A percentile compares a stretch with the other conserved stretches of the same genome.
phyloP scores from a whole-genome alignment of 768 basidiomycete genomes.

The Serendipita vermifera region DNA sequence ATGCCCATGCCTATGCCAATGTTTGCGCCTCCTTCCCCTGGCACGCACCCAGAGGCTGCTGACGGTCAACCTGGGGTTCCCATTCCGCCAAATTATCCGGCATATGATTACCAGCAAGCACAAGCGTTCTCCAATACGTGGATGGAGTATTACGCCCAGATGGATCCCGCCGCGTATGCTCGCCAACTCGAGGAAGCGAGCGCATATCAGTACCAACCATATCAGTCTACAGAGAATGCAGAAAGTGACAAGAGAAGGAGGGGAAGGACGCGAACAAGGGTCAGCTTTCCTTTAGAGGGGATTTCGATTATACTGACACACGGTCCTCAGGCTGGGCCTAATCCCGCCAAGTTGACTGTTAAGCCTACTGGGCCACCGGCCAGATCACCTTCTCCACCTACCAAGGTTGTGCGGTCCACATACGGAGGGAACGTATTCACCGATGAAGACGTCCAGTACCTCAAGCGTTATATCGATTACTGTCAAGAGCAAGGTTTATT shows the following conservation, averaged over 20 bases:
- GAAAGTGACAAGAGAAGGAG: not conserved
- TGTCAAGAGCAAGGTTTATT: slow-evolving; percentile 80
- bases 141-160: not conserved
- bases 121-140: slow-evolving; percentile 1
- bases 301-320: not conserved
- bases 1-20: not conserved
- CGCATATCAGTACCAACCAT: not conserved
- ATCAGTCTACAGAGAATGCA: not conserved
- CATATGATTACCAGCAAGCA: slow-evolving; percentile 1
- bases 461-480: slow-evolving; percentile 82
- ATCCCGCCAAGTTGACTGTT: slow-evolving; percentile 12
- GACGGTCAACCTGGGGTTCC: not conserved
- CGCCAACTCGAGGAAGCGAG: slow-evolving; percentile 2
- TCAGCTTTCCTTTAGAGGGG: too few species aligned
- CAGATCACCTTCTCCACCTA: slow-evolving; percentile 73
- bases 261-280: not conserved
- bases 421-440: slow-evolving; percentile 85
- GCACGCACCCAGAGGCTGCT: not conserved
- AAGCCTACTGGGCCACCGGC: slow-evolving; percentile 45
- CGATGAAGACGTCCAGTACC: slow-evolving; percentile 65
- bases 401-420: slow-evolving; percentile 73
- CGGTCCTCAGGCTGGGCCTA: not conserved
- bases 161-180: slow-evolving; percentile 3
- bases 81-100: not conserved
- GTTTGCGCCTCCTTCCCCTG: not conserved